Percentiles rank a stretch among this genome's conserved stretches.
Evolutionary conservation across 2,329 filamentous ascomycete genomes (phyloP).

Genomic region (Biscogniauxia marginata): DNA sequence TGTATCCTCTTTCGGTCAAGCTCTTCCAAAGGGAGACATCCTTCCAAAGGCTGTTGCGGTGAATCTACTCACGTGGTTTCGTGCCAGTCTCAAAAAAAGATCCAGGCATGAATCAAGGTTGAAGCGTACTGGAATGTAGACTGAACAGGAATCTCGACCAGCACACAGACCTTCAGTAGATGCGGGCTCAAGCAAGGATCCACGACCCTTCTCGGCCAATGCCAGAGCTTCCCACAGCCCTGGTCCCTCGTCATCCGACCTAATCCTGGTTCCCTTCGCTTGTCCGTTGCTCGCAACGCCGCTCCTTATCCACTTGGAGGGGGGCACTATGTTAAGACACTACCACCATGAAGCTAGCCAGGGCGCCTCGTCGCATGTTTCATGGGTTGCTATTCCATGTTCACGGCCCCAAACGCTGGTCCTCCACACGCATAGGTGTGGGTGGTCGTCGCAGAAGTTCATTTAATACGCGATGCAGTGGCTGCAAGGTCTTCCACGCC

Average conservation of each 20-base stretch:
- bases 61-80: neutral
- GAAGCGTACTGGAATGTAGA: slow-evolving; percentile 13
- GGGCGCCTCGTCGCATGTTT: slow-evolving; percentile 34
- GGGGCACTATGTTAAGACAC: slow-evolving; percentile 22
- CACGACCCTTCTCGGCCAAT: slow-evolving; percentile 15
- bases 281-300: slow-evolving; percentile 19
- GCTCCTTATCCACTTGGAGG: slow-evolving; percentile 13
- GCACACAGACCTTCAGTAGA: slow-evolving; percentile 23
- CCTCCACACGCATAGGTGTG: slow-evolving; percentile 12
- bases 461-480: slow-evolving; percentile 33
- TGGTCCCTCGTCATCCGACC: slow-evolving; percentile 29
- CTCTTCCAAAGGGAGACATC: neutral
- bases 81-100: neutral
- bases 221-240: slow-evolving; percentile 21
- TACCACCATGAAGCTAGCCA: slow-evolving; percentile 20
- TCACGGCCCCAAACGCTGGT: neutral
- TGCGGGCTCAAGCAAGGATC: slow-evolving; percentile 25
- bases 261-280: slow-evolving; percentile 10
- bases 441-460: slow-evolving; percentile 31
- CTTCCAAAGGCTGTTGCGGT: neutral
- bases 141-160: slow-evolving; percentile 17
- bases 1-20: neutral
- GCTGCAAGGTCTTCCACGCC: slow-evolving; percentile 26
- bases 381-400: slow-evolving; percentile 28
- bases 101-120: neutral